These are phyloP conservation scores for Starmerella scarabaei DNA, from an alignment of 805 yeast species.

Conservation along the genomic window DNA sequence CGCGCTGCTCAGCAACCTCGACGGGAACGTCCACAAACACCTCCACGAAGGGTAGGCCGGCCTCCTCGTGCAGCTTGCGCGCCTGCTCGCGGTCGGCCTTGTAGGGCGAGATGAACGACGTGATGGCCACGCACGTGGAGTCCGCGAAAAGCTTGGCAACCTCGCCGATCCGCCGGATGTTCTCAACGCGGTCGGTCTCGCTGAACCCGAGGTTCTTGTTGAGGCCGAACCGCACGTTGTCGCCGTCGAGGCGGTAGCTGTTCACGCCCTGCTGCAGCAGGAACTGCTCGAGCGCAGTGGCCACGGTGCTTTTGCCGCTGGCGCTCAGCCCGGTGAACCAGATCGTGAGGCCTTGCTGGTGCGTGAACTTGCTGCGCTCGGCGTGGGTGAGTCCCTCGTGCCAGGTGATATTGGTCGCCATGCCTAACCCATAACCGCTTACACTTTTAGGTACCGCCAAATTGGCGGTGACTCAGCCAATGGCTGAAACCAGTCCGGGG, in stretches of 20 bases:
- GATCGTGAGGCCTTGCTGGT: constrained; percentile 77
- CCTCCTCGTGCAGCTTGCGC: constrained; percentile 66
- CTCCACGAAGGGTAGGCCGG: constrained; percentile 72
- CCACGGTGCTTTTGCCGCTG: constrained; percentile 88
- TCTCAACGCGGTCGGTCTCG: constrained; percentile 85
- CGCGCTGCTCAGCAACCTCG: constrained; percentile 90
- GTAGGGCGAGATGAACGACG: constrained; percentile 91
- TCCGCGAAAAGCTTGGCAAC: constrained; percentile 91
- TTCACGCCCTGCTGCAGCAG: constrained; percentile 55
- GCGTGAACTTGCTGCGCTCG: constrained; percentile 59
- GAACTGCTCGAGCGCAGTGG: constrained; percentile 82
- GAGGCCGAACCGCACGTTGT: constrained; percentile 85
- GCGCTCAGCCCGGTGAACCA: constrained; percentile 96
- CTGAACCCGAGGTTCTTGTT: constrained; percentile 91
- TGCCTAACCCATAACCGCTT: too few species aligned
- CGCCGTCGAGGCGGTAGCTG: constrained; percentile 83
- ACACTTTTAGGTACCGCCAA: too few species aligned
- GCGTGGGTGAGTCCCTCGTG: constrained; percentile 76
- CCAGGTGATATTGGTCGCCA: constrained; percentile 97
- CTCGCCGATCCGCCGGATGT: constrained; percentile 88
- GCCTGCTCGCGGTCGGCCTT: constrained; percentile 72
- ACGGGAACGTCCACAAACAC: constrained; percentile 88
- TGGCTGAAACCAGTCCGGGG: too few species aligned
- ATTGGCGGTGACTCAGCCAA: too few species aligned
- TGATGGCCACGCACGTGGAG: constrained; percentile 72